phyloP scores from a whole-genome alignment of 2,329 filamentous ascomycete genomes.

The Cercospora janseana region DNA sequence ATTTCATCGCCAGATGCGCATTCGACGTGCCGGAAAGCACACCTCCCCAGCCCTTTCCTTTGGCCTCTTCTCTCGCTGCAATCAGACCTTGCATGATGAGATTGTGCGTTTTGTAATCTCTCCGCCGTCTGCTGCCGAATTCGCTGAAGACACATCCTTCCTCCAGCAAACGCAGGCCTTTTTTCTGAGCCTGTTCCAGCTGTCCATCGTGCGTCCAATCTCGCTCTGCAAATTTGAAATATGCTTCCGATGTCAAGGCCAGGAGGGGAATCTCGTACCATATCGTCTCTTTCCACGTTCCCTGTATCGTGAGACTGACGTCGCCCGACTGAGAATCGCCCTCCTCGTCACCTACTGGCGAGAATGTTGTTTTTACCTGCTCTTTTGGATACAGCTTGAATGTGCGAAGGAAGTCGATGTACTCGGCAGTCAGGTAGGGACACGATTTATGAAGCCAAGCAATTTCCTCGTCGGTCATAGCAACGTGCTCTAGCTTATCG shows the following conservation, averaged over 20 bases:
- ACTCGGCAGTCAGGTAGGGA: slow-evolving; percentile 72
- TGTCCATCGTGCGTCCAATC: slow-evolving; percentile 90
- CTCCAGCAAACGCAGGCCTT: slow-evolving; percentile 74
- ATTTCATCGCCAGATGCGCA: slow-evolving; percentile 94
- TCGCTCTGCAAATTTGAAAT: slow-evolving; percentile 92
- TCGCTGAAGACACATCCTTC: slow-evolving; percentile 88
- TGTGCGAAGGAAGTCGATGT: slow-evolving; percentile 75
- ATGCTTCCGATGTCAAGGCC: slow-evolving; percentile 88
- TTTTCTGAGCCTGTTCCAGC: slow-evolving; percentile 77
- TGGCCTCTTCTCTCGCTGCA: slow-evolving; percentile 69
- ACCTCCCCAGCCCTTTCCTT: slow-evolving; percentile 61
- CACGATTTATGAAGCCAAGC: slow-evolving; percentile 75
- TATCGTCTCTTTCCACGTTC: slow-evolving; percentile 90
- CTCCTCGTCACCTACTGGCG: slow-evolving; percentile 53
- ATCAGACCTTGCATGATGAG: slow-evolving; percentile 85
- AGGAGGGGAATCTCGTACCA: slow-evolving; percentile 96
- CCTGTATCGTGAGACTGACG: slow-evolving; percentile 72
- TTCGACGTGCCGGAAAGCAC: slow-evolving; percentile 89
- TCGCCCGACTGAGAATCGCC: slow-evolving; percentile 63
- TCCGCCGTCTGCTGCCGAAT: slow-evolving; percentile 83
- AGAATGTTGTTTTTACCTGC: slow-evolving; percentile 72
- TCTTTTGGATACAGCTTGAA: slow-evolving; percentile 80
- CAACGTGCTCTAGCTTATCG: slow-evolving; percentile 77
- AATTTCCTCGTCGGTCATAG: slow-evolving; percentile 74
- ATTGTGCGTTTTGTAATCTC: slow-evolving; percentile 94